Base-by-base conservation (phyloP, 2,329 filamentous ascomycete species). In the Macrophomina phaseolina region DNA sequence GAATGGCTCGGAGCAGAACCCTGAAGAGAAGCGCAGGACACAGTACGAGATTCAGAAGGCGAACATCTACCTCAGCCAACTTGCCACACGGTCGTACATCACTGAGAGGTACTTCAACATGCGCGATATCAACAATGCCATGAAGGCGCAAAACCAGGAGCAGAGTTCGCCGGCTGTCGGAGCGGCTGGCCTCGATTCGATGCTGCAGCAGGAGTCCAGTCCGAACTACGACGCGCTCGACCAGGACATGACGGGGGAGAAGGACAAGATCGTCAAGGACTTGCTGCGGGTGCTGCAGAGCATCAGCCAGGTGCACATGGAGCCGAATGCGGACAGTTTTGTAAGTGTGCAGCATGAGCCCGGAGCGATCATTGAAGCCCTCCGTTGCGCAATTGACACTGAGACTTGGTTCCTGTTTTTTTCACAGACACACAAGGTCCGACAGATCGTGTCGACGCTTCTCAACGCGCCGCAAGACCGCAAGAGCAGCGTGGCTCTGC, bases 11-110 rank as follows among this genome's bases (percentile, higher is more conserved):
- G 56, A 66, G n/a, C 55, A 61, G 28, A 51, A 18, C 23, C 73
- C 75, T 1, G 80, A 81, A 67, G 74, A 80, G 46, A 78, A 81
- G 5, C 77, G 80, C 45, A 73, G 74, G 36, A 80, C 93, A 4
- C 92, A 95, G 74, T 93, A 90, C 70, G 93, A 97, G 78, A 95
- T 97, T 36, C 93, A 97, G 76, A 97, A 96, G 76, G 91, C 92
- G 6, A 97, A 97, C 76, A 91, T 97, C 46, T 93, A 94, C 74
- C 88, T 90, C 2, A 94, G 90, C 5, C 90, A 93, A 73, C 82
- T 97, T 9, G 89, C 90, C 2, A 96, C 92, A 0, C 86, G 93
- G 30, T 94, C 91, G 0, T 94, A 93, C 75, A 88, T 94, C 66
- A 92, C 96, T 0, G 92, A 97, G 76, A 90, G 93, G 70, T 97